Base-by-base conservation (phyloP, 148 eudicot species). In the Euryodendron excelsum region DNA sequence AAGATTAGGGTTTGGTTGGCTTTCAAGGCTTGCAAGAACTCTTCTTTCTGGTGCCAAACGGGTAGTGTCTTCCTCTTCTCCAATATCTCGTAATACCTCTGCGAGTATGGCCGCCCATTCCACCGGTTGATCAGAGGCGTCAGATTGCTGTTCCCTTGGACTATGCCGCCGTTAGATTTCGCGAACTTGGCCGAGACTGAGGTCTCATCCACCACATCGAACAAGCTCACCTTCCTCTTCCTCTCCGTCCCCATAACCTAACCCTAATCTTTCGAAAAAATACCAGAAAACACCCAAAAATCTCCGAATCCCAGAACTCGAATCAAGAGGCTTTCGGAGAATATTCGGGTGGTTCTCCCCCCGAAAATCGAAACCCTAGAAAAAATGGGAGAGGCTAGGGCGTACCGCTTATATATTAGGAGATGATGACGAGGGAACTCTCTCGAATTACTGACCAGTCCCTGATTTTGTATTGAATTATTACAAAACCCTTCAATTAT, bases 31-130 rank as follows among this genome's bases (percentile, higher is more conserved):
- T 87, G 81, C 7, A 94, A 71, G 48, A 95, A 93, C 82, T 93
- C 99, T 47, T 93, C 90, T 41, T 96, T 93, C 79, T 96, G 98
- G 23, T 87, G 99, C 99, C 99, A 96, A 61, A 96, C 99, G 4
- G 98, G 99, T 3, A 96, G 81, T 0, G 90, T 82, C 82, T 88
- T 90, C 76, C 99, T 83, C 91, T 96, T 96, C 85, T 96, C 99
- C 56, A 96, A 69, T 63, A 96, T 96, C 59, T 93, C 98, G 47
- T 76, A 85, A 80, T 88, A 93, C 44, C 89, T 83, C 85, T 83
- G 88, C 31, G 97, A 84, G 66, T 90, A 96, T 0, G 89, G 88
- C 61, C 89, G 80, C 0, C 92, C 90, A 77, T 93, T 96, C 98
- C 99, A 96, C 20, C 82, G 78, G 74, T 96, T 96, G 1, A 89